These are phyloP conservation scores for Cupressus sempervirens DNA, from an alignment of 75 land plant species.

Conservation along the genomic window DNA sequence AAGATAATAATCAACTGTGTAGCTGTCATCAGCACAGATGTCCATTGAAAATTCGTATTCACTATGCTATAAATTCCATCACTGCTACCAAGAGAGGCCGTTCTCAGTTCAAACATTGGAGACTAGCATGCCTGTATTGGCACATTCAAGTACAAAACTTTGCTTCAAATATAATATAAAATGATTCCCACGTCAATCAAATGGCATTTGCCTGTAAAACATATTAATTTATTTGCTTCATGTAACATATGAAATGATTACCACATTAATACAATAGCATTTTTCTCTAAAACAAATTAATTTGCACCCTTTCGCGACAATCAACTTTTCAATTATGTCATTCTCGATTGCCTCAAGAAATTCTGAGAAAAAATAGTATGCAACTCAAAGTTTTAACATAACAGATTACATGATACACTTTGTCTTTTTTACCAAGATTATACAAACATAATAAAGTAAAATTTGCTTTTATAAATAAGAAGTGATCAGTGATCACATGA, in stretches of 20 bases:
- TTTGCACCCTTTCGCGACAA: not conserved
- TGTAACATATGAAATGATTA: not conserved
- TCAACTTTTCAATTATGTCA: not conserved
- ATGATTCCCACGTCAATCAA: not conserved
- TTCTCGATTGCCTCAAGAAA: not conserved
- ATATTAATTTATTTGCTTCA: not conserved
- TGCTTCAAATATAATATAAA: not conserved
- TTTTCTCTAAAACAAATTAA: not conserved
- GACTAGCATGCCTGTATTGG: conserved; percentile 7
- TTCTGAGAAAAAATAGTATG: not conserved
- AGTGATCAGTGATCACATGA: not conserved
- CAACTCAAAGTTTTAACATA: not conserved
- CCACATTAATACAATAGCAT: not conserved
- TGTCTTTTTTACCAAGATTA: too few species aligned
- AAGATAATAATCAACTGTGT: not conserved
- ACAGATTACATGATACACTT: too few species aligned
- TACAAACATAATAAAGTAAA: too few species aligned
- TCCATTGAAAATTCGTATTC: conserved; percentile 1
- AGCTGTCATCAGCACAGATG: conserved; percentile 12
- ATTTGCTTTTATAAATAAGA: not conserved
- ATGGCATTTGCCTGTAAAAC: not conserved
- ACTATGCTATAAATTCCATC: not conserved
- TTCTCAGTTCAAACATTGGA: conserved; percentile 11
- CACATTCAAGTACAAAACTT: not conserved
- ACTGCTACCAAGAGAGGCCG: not conserved